Conservation (phyloP, 176 grass and related monocot genomes). For the Carex littledalei region DNA sequence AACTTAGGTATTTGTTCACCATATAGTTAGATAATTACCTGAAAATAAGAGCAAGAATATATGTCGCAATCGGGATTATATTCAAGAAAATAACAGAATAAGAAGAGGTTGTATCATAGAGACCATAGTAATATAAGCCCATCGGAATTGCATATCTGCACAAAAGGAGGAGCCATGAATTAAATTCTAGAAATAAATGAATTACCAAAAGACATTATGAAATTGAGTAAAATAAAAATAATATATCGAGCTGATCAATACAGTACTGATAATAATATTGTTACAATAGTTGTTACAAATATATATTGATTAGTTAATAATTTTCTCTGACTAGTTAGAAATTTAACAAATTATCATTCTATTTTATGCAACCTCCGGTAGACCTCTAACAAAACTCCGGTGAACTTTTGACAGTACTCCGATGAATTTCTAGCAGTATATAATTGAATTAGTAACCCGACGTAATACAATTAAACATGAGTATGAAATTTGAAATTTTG, state of each 20-base stretch:
- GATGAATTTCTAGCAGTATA: no score
- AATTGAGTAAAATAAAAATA: background rate
- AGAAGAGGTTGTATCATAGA: constrained; percentile 40
- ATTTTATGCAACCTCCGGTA: background rate
- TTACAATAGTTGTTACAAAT: no score
- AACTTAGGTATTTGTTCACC: background rate
- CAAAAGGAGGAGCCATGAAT: background rate
- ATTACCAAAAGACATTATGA: background rate
- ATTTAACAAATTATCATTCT: background rate
- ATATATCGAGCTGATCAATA: background rate
- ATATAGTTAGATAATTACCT: constrained; percentile 21
- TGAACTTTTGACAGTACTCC: background rate
- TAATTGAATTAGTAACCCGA: no score
- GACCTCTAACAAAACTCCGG: background rate
- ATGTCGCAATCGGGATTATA: constrained; percentile 40
- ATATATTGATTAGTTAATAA: no score
- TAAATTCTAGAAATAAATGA: background rate
- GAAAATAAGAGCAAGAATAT: constrained; percentile 38
- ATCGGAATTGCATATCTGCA: constrained; percentile 44
- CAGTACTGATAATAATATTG: no score
- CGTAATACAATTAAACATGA: no score
- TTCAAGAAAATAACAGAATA: constrained; percentile 45
- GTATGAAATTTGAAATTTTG: no score
- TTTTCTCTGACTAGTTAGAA: no score
- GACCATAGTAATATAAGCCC: constrained; percentile 47